Evolutionary conservation across 2,329 filamentous ascomycete species (phyloP), one percentile per base, ranked within the genome.

Genomic region (Nothophaeocryptopus gaeumannii): DNA sequence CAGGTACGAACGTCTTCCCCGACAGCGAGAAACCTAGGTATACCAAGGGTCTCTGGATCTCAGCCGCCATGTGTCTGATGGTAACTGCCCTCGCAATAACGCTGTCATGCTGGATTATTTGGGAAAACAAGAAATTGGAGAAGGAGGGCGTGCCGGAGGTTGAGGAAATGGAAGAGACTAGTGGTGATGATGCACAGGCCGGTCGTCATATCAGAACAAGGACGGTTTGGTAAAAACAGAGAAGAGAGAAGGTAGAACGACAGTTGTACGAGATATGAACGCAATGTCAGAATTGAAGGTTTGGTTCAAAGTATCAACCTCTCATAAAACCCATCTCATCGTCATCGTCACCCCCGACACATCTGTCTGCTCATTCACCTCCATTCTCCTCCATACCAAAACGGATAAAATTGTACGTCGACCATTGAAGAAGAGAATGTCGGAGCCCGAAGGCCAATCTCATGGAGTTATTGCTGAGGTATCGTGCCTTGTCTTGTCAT

Each of bases 61-160:
- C 83, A 55, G 78, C 83, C 0, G 76, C 72, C 0, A 80, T 86
- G 36, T 85, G 83, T 67, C 65, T 85, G 5, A 70, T 86, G 37
- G 83, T 82, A 0, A 78, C 74, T 0, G 50, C 76, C 0, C 63
- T 86, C 5, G 81, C 81, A 0, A 56, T 83, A 0, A 46, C 69
- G 1, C 63, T 85, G 35, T 74, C 83, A 5, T 69, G 72, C 5
- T 65, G 85, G 15, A 70, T 86, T 14, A 72, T 73, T 11, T 76
- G 74, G 67, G 79, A 86, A 68, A 88, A 88, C 54, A 73, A 67
- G 62, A 78, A 78, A 56, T 66, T 86, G 2, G 83, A 82, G 42
- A 63, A 67, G 53, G 74, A 74, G 55, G 58, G 59, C n/a, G 54
- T 61, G 37, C 50, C 53, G 8, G 58, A 63, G 35, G 56, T 60